Evolutionary conservation across 345 rosid genomes (phyloP).

Genomic region (Arabidopsis arenosa): DNA sequence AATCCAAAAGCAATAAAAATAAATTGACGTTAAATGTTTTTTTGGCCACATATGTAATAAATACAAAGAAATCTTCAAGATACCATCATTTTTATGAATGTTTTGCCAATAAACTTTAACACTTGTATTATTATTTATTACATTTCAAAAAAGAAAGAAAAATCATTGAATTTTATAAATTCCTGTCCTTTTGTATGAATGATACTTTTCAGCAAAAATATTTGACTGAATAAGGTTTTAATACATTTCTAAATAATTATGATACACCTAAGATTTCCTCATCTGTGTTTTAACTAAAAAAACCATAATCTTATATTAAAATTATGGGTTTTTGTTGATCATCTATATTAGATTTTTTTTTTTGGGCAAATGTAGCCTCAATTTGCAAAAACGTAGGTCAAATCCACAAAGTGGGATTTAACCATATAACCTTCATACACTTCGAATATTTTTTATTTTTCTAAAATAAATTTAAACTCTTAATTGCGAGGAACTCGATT

Average conservation of each 20-base stretch:
- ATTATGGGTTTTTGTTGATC: too few relatives aligned
- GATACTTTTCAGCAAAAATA: background rate
- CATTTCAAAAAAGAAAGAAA: background rate
- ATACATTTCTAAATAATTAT: background rate
- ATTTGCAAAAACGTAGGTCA: background rate
- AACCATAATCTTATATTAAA: too few relatives aligned
- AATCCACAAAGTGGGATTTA: background rate
- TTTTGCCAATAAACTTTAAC: conserved; percentile 14
- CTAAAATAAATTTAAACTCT: too few relatives aligned
- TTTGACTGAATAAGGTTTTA: background rate
- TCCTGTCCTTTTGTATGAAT: background rate
- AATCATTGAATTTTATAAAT: background rate
- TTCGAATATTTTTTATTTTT: too few relatives aligned
- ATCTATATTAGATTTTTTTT: background rate
- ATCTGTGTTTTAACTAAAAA: background rate
- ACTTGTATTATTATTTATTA: background rate
- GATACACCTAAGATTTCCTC: background rate
- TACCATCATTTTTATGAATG: conserved; percentile 20
- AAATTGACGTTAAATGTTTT: conserved; percentile 24
- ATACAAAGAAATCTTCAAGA: conserved; percentile 2
- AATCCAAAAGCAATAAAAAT: conserved; percentile 29
- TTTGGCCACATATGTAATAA: conserved; percentile 24
- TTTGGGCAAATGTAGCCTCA: background rate
- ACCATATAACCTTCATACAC: too few relatives aligned
- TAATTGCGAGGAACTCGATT: too few relatives aligned